Percentiles rank a stretch among this genome's conserved stretches.
phyloP scores from a whole-genome alignment of 805 yeast genomes.

The Candida sphagnicola region DNA sequence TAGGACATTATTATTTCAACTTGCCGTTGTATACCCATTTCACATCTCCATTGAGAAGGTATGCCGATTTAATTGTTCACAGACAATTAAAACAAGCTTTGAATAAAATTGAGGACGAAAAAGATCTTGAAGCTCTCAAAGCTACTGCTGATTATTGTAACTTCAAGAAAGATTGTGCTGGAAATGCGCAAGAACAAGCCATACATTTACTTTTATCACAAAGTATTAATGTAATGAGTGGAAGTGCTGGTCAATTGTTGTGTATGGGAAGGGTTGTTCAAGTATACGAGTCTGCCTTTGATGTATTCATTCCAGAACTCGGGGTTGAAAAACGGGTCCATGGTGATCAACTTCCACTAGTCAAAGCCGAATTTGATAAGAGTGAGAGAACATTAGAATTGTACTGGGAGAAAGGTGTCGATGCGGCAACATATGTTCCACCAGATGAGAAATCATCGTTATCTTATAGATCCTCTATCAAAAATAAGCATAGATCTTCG shows the following conservation, averaged over 20 bases:
- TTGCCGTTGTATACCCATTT: slow-evolving; percentile 88
- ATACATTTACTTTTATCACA: slow-evolving; percentile 82
- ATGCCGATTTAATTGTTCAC: slow-evolving; percentile 89
- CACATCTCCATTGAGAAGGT: slow-evolving; percentile 87
- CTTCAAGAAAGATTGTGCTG: slow-evolving; percentile 92
- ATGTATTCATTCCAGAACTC: slow-evolving; percentile 85
- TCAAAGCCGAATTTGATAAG: slow-evolving; percentile 89
- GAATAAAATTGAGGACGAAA: slow-evolving; percentile 26
- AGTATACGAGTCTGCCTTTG: slow-evolving; percentile 95
- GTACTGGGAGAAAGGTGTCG: slow-evolving; percentile 91
- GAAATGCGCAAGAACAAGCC: slow-evolving; percentile 91
- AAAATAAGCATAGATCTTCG: slow-evolving; percentile 71
- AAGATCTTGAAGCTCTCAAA: slow-evolving; percentile 64
- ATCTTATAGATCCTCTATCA: slow-evolving; percentile 73
- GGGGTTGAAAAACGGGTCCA: slow-evolving; percentile 96
- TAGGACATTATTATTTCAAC: slow-evolving; percentile 77
- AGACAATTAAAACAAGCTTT: slow-evolving; percentile 78
- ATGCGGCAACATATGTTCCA: slow-evolving; percentile 86
- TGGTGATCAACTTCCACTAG: slow-evolving; percentile 92
- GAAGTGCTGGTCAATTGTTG: slow-evolving; percentile 72
- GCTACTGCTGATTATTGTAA: slow-evolving; percentile 89
- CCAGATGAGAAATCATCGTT: slow-evolving; percentile 80
- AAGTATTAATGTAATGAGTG: slow-evolving; percentile 71
- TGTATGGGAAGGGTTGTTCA: slow-evolving; percentile 85
- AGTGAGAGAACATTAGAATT: slow-evolving; percentile 64